phyloP scores from a whole-genome alignment of 257 asterid genomes.

The Rauvolfia tetraphylla region DNA sequence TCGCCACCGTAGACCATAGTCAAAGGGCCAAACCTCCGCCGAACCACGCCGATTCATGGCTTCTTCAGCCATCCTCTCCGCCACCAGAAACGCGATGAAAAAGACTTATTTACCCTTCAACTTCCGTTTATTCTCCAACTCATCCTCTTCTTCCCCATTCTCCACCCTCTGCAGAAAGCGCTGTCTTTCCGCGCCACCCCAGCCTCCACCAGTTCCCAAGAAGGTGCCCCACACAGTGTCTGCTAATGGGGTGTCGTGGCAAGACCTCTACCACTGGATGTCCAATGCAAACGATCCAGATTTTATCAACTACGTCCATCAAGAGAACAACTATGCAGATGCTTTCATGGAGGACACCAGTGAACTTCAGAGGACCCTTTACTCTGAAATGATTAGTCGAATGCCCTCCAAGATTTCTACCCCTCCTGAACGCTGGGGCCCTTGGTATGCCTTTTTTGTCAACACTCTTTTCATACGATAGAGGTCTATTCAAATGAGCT shows the following conservation, averaged over 20 bases:
- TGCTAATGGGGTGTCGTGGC: slow-evolving; percentile 59
- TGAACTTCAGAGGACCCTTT: slow-evolving; percentile 48
- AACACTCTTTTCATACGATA: background rate
- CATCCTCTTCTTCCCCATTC: slow-evolving; percentile 30
- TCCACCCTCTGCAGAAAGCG: slow-evolving; percentile 50
- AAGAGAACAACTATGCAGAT: slow-evolving; percentile 70
- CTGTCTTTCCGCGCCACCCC: slow-evolving; percentile 17
- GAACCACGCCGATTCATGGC: slow-evolving; percentile 13
- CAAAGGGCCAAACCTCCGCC: background rate
- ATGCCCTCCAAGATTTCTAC: slow-evolving; percentile 67
- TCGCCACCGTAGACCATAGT: background rate
- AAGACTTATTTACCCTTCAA: slow-evolving; percentile 23
- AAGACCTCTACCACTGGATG: slow-evolving; percentile 94
- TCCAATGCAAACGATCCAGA: slow-evolving; percentile 66
- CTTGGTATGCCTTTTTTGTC: slow-evolving; percentile 47
- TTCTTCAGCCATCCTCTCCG: slow-evolving; percentile 15
- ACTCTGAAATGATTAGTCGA: slow-evolving; percentile 70
- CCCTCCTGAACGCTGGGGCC: slow-evolving; percentile 87
- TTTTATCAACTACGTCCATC: slow-evolving; percentile 56
- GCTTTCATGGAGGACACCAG: slow-evolving; percentile 68
- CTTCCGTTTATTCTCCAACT: slow-evolving; percentile 19
- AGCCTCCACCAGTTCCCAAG: slow-evolving; percentile 56
- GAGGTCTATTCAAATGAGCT: background rate
- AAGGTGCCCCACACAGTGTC: slow-evolving; percentile 61
- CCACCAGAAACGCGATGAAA: slow-evolving; percentile 23